These are phyloP conservation scores for Dactylellina sp. DNA, from an alignment of 2,329 filamentous ascomycete genomes.

Conservation along the genomic window DNA sequence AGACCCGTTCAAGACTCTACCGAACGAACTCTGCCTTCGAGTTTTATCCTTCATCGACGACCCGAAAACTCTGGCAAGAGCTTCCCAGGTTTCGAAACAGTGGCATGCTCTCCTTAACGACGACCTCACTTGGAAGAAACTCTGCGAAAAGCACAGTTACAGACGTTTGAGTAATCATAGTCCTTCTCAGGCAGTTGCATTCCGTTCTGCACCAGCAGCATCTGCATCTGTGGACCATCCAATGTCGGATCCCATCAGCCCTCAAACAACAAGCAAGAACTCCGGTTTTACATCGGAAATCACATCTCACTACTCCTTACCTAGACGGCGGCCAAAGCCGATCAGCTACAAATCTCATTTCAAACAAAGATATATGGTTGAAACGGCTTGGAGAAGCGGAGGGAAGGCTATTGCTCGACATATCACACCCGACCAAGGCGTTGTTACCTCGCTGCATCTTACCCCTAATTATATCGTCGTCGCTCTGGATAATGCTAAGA, in stretches of 20 bases:
- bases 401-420: constrained; percentile 85
- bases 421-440: constrained; percentile 95
- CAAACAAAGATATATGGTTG: constrained; percentile 96
- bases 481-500: constrained; percentile 96
- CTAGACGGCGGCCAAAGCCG: constrained; percentile 71
- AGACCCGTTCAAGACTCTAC: constrained; percentile 91
- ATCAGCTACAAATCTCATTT: constrained; percentile 96
- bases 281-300: constrained; percentile 61
- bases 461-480: constrained; percentile 98
- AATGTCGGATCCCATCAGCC: constrained; percentile 45
- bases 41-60: constrained; percentile 98
- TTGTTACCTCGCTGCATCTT: constrained; percentile 93
- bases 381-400: constrained; percentile 94
- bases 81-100: constrained; percentile 93
- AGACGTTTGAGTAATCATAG: constrained; percentile 64
- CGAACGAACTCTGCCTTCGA: constrained; percentile 89
- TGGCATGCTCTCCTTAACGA: constrained; percentile 95
- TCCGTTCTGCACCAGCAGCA: constrained; percentile 31
- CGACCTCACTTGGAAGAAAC: constrained; percentile 97
- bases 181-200: constrained; percentile 48
- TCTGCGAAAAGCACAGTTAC: constrained; percentile 96
- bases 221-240: constrained; percentile 34
- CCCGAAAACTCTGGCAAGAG: constrained; percentile 88
- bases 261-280: constrained; percentile 41
- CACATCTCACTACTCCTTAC: constrained; percentile 59